Evolutionary conservation across 2,329 filamentous ascomycete species (phyloP), one percentile per base, ranked within the genome.

Genomic region (Beauveria asiatica): DNA sequence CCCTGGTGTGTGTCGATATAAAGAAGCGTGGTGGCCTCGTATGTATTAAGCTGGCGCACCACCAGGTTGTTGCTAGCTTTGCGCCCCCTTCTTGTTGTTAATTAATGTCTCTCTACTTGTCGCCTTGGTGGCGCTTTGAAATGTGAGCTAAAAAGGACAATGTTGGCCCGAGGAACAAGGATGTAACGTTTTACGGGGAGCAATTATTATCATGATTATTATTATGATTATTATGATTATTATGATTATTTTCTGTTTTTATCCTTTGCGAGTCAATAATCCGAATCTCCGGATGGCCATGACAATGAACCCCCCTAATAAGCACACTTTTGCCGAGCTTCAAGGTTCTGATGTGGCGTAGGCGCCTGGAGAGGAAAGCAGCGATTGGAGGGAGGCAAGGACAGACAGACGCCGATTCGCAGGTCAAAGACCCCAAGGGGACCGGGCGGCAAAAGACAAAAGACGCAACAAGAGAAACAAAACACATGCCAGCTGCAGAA

Each of bases 31-130:
- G 37, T 21, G 27, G 11, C 19, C 37, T 53, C 30, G 49, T 19
- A 37, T 37, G 49, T 51, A 51, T 21, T 21, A 56, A 23, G 33
- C 55, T 49, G 55, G 42, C 45, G 45, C 54, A 27, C 53, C 44
- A 57, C 54, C 44, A 25, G 33, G 41, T 37, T 10, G 19, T 30
- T 39, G 30, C 25, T 49, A 57, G 54, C 44, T 49, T n/a, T 56
- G 44, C 54, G 27, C 39, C 52, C 54, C 27, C 44, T 39, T 27
- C 42, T 27, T 27, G 25, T 23, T 37, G 46, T 41, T 39, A 41
- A 49, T 45, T 45, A 49, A 57, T 54, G 57, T 60, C 41, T 59
- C 49, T 59, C 42, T 19, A 21, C 7, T 50, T 59, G 37, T 45
- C 46, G 23, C 49, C 17, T 19, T 46, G 16, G 57, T 60, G 57